Evolutionary conservation across 306 rosid genomes (phyloP).

Genomic region (Trifolium pratense): DNA sequence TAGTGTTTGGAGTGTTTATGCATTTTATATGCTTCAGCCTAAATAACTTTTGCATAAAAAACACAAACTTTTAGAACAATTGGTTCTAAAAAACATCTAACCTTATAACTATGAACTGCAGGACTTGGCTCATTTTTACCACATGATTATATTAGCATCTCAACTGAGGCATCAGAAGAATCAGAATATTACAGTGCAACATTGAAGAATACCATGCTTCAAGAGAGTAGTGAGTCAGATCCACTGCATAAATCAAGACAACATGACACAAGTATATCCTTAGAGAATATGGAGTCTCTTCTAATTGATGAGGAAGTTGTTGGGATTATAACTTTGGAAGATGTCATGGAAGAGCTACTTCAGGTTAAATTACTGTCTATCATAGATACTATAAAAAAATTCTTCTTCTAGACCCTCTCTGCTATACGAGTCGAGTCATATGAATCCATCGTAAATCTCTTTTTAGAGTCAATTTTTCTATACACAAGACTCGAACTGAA

Average conservation of each 20-base stretch:
- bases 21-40: conserved; percentile 7
- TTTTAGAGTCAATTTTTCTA: neutral
- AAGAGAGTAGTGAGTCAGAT: conserved; percentile 40
- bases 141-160: conserved; percentile 33
- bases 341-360: conserved; percentile 79
- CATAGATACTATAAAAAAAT: neutral
- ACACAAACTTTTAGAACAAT: neutral
- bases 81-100: neutral
- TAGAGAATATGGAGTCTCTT: conserved; percentile 44
- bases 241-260: conserved; percentile 32
- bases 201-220: conserved; percentile 43
- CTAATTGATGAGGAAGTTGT: conserved; percentile 51
- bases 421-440: neutral
- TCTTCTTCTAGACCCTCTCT: neutral
- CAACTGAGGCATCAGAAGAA: conserved; percentile 49
- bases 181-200: conserved; percentile 47
- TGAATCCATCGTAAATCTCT: too few species aligned
- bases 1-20: neutral
- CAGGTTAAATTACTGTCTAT: conserved; percentile 53
- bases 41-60: conserved; percentile 4
- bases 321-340: conserved; percentile 81
- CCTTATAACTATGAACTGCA: conserved; percentile 17
- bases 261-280: conserved; percentile 36
- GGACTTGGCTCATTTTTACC: conserved; percentile 36
- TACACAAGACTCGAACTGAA: neutral